phyloP scores from a whole-genome alignment of 1,284 basidiomycete genomes.

The Leccinum laetum region DNA sequence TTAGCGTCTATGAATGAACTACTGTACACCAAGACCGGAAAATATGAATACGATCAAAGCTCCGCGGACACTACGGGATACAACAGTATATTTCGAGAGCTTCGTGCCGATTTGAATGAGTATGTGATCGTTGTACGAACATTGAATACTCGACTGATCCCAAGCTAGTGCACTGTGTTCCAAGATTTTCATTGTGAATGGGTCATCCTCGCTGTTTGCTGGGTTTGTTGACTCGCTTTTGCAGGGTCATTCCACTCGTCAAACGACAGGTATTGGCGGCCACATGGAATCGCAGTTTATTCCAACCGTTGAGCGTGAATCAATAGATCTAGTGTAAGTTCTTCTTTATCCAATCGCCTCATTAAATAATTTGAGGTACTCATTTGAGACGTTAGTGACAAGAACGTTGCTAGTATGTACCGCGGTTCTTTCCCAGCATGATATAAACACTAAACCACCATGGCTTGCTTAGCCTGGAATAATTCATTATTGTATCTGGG shows the following conservation, averaged over 20 bases:
- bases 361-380: not conserved
- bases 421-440: not conserved
- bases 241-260: conserved; percentile 1
- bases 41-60: conserved; percentile 81
- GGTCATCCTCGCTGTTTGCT: not conserved
- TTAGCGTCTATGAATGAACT: not conserved
- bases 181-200: not conserved
- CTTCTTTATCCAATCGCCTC: not conserved
- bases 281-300: conserved; percentile 92
- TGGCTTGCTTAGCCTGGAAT: conserved; percentile 64
- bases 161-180: not conserved
- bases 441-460: not conserved
- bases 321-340: conserved; percentile 81
- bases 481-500: conserved; percentile 82
- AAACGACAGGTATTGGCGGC: conserved; percentile 88
- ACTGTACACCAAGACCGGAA: conserved; percentile 60
- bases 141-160: not conserved
- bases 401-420: conserved; percentile 61
- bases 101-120: conserved; percentile 83
- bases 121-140: conserved; percentile 31
- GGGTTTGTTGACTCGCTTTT: not conserved
- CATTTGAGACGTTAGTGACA: conserved; percentile 49
- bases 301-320: conserved; percentile 95
- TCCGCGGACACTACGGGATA: conserved; percentile 48
- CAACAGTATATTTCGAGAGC: conserved; percentile 64